Conservation (phyloP, 2,329 filamentous ascomycete genomes). For the Knufia fluminis region DNA sequence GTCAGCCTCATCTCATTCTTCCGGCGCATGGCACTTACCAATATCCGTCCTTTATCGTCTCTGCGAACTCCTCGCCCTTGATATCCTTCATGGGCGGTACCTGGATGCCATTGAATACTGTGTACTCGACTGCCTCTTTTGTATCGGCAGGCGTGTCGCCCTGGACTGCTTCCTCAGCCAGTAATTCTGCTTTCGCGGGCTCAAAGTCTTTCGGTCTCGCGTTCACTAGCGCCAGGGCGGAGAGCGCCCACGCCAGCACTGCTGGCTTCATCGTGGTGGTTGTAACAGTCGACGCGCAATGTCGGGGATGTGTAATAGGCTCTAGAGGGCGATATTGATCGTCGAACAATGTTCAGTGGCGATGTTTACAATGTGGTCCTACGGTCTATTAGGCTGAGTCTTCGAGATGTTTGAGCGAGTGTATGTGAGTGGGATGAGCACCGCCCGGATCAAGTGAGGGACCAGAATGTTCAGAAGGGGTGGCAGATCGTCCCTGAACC, state of each 20-base stretch:
- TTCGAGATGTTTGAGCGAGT: neutral
- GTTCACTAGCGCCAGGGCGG: conserved; percentile 10
- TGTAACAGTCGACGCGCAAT: neutral
- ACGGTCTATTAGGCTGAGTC: too few species aligned
- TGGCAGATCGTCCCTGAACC: neutral
- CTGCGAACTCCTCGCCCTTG: conserved; percentile 39
- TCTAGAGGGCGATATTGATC: too few species aligned
- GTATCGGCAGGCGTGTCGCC: conserved; percentile 21
- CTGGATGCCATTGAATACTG: conserved; percentile 43
- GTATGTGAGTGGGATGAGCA: neutral
- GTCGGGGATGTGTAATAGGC: too few species aligned
- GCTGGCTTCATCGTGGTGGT: conserved; percentile 19
- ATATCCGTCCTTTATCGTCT: conserved; percentile 42
- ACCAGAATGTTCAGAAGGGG: neutral
- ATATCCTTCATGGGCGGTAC: conserved; percentile 44
- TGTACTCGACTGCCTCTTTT: conserved; percentile 27
- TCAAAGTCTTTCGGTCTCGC: neutral
- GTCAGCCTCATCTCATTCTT: conserved; percentile 15
- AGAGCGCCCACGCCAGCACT: conserved; percentile 21
- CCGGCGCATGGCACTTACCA: conserved; percentile 32
- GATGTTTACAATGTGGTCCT: too few species aligned
- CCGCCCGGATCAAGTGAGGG: neutral
- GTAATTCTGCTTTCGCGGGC: conserved; percentile 12
- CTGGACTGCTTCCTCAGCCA: conserved; percentile 15
- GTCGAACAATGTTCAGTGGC: too few species aligned